Evolutionary conservation across 2,329 filamentous ascomycete genomes (phyloP).

Genomic region (Cladosporium cucumerinum): DNA sequence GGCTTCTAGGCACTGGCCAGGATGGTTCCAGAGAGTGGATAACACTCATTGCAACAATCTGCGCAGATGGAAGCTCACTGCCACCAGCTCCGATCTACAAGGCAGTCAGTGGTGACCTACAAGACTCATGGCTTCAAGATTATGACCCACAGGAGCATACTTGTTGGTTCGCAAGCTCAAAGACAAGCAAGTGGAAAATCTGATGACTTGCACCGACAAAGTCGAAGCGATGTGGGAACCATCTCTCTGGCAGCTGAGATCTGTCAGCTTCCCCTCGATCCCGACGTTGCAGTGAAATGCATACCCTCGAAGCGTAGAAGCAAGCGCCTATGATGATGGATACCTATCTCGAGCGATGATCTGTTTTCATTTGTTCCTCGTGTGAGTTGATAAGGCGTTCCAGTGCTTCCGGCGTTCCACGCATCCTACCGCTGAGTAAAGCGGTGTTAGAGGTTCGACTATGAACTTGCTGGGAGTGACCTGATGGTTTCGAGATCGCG

Average conservation of each 20-base stretch:
- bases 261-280: neutral
- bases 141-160: too few relatives aligned
- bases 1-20: too few relatives aligned
- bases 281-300: neutral
- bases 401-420: neutral
- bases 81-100: too few relatives aligned
- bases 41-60: too few relatives aligned
- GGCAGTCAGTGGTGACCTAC: too few relatives aligned
- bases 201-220: constrained; percentile 24
- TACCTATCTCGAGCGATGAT: constrained; percentile 10
- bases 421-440: neutral
- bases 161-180: too few relatives aligned
- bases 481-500: neutral
- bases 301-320: constrained; percentile 19
- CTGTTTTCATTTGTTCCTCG: neutral
- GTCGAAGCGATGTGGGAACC: constrained; percentile 20
- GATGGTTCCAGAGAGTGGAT: too few relatives aligned
- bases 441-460: too few relatives aligned
- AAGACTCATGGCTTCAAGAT: too few relatives aligned
- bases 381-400: neutral
- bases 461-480: neutral
- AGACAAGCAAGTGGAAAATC: constrained; percentile 22
- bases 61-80: too few relatives aligned
- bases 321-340: constrained; percentile 18
- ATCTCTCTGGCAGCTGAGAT: constrained; percentile 19